A percentile compares a stretch with the other conserved stretches of the same genome.
Conservation (phyloP, 352 stramenopile species). For the Globisporangium solare region DNA sequence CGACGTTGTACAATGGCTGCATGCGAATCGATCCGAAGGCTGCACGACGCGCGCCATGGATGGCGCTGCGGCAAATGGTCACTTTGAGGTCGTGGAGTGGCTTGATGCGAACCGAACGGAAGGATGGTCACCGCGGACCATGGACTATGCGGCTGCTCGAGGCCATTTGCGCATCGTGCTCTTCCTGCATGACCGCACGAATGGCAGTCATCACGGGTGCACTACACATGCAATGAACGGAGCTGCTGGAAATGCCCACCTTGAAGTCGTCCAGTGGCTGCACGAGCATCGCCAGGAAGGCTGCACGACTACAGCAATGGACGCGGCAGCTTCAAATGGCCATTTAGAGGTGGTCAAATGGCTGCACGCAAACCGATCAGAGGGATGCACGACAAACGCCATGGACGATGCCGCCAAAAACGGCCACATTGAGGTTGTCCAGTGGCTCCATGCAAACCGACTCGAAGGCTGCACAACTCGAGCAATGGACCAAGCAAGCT, state of each 20-base stretch:
- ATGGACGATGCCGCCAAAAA: neutral
- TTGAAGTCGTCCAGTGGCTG: constrained; percentile 7
- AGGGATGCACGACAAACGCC: neutral
- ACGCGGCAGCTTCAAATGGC: neutral
- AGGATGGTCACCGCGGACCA: neutral
- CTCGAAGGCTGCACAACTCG: neutral
- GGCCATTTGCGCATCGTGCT: neutral
- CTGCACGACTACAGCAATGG: neutral
- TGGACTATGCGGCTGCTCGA: neutral
- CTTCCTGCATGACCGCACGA: neutral
- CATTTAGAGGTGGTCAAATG: neutral
- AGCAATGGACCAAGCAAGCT: constrained; percentile 2
- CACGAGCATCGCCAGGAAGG: constrained; percentile 2
- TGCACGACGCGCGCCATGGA: neutral
- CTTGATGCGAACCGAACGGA: constrained; percentile 1
- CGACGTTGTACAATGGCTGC: neutral
- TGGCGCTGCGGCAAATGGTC: neutral
- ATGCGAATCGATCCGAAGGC: neutral
- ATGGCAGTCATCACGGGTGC: constrained; percentile 2
- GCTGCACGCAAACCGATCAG: neutral
- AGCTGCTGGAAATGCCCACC: neutral
- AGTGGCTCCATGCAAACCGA: constrained; percentile 1
- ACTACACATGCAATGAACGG: constrained; percentile 6
- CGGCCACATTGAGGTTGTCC: neutral
- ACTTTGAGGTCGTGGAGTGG: constrained; percentile 1